These are phyloP conservation scores for Acer campestre DNA, from an alignment of 345 rosid species.

Conservation along the genomic window DNA sequence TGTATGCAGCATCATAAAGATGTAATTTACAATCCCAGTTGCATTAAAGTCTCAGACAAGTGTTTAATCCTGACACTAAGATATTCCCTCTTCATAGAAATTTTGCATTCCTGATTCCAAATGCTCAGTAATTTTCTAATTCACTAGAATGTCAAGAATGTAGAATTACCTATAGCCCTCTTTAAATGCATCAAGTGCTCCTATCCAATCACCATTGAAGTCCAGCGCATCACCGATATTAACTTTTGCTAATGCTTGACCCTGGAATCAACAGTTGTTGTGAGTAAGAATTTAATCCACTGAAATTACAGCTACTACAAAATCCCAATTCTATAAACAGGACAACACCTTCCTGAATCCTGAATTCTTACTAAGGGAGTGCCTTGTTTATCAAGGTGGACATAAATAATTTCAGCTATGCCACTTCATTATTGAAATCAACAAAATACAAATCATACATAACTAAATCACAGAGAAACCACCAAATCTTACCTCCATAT, in stretches of 20 bases:
- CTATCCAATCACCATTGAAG: slow-evolving; percentile 67
- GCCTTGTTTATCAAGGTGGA: slow-evolving; percentile 4
- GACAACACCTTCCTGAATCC: slow-evolving; percentile 14
- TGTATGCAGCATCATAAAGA: neutral
- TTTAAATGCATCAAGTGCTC: slow-evolving; percentile 74
- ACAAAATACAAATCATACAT: slow-evolving; percentile 12
- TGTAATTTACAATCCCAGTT: neutral
- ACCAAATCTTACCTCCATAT: slow-evolving; percentile 67
- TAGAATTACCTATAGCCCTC: slow-evolving; percentile 68
- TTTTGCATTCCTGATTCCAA: slow-evolving; percentile 2
- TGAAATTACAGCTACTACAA: slow-evolving; percentile 9
- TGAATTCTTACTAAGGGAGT: slow-evolving; percentile 7
- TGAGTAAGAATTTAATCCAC: slow-evolving; percentile 24
- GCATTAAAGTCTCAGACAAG: slow-evolving; percentile 1
- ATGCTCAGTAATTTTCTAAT: neutral
- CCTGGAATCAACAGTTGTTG: slow-evolving; percentile 51
- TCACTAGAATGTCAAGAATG: slow-evolving; percentile 15
- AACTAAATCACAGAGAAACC: slow-evolving; percentile 18
- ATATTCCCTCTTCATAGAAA: neutral
- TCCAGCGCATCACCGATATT: slow-evolving; percentile 79
- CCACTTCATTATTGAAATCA: slow-evolving; percentile 11
- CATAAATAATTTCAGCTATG: neutral
- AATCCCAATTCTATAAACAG: slow-evolving; percentile 7
- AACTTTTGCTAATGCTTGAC: slow-evolving; percentile 85
- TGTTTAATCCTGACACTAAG: neutral